Evolutionary conservation across 2,329 filamentous ascomycete species (phyloP).

Genomic region (Pezicula radicicola): DNA sequence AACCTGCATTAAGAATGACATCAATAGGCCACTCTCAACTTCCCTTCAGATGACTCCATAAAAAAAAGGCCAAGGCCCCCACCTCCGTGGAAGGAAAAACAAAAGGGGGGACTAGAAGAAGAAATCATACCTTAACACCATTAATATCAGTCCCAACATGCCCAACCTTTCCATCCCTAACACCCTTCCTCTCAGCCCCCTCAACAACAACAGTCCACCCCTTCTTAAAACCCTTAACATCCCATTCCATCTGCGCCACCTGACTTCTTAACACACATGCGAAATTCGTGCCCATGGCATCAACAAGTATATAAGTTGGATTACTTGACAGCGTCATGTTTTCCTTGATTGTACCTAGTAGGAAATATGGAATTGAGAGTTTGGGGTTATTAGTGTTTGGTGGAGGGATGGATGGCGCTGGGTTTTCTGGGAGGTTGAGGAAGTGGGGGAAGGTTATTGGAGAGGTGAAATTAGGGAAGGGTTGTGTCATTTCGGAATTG

Average conservation of each 20-base stretch:
- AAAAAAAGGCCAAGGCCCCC: not conserved
- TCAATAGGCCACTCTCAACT: not conserved
- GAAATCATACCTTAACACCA: slow-evolving; percentile 10
- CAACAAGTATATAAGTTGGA: slow-evolving; percentile 25
- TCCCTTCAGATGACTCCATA: not conserved
- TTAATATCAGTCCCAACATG: slow-evolving; percentile 14
- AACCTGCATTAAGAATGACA: slow-evolving; percentile 12
- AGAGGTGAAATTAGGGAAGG: not conserved
- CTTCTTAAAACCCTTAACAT: slow-evolving; percentile 20
- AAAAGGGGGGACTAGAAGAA: not conserved
- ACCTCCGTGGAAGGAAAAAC: not conserved
- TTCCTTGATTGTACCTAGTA: slow-evolving; percentile 22
- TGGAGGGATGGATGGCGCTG: not conserved
- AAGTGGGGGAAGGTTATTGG: too few species aligned
- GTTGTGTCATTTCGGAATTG: too few species aligned
- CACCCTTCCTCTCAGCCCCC: slow-evolving; percentile 15
- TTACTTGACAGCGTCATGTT: slow-evolving; percentile 25
- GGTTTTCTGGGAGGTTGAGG: not conserved
- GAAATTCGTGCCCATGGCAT: slow-evolving; percentile 14
- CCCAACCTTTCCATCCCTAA: slow-evolving; percentile 22
- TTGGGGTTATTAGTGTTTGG: not conserved
- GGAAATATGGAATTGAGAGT: slow-evolving; percentile 7
- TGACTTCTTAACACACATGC: slow-evolving; percentile 18
- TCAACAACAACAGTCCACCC: slow-evolving; percentile 15
- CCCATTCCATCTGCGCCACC: slow-evolving; percentile 7